A percentile compares a stretch with the other conserved stretches of the same genome.
Evolutionary conservation across 768 basidiomycete genomes (phyloP).

Genomic region (Chalciporus pseudorubinellus): DNA sequence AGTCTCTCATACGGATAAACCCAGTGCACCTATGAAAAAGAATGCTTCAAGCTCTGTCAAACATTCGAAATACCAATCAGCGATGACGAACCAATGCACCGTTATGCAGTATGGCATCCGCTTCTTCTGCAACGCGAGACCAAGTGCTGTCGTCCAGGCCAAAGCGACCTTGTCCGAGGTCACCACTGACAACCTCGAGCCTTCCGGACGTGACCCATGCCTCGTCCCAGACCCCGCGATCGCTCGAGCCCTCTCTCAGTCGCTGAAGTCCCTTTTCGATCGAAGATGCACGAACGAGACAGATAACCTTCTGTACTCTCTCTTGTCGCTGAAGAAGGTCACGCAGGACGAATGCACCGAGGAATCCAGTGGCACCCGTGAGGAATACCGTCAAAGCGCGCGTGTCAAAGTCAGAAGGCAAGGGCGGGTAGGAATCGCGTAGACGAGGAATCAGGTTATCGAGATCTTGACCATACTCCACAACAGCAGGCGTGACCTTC

Average conservation of each 20-base stretch:
- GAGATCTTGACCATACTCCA: constrained; percentile 81
- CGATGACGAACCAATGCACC: constrained; percentile 84
- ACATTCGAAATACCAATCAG: not conserved
- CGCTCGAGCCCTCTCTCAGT: constrained; percentile 66
- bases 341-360: constrained; percentile 87
- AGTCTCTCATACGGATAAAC: constrained; percentile 96
- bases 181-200: constrained; percentile 81
- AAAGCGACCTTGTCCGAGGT: constrained; percentile 72
- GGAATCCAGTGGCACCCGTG: constrained; percentile 95
- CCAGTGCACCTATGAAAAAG: constrained; percentile 80
- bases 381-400: constrained; percentile 79
- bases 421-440: constrained; percentile 56
- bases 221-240: constrained; percentile 88
- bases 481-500: constrained; percentile 28
- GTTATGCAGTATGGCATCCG: constrained; percentile 88
- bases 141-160: constrained; percentile 67
- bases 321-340: constrained; percentile 66
- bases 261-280: constrained; percentile 62
- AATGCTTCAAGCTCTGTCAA: constrained; percentile 1
- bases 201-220: constrained; percentile 66
- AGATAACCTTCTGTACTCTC: constrained; percentile 82
- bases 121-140: constrained; percentile 63
- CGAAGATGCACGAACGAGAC: constrained; percentile 79
- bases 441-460: constrained; percentile 59
- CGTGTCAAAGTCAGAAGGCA: constrained; percentile 52